Evolutionary conservation across 805 yeast species (phyloP).

Genomic region (Candida argentea): DNA sequence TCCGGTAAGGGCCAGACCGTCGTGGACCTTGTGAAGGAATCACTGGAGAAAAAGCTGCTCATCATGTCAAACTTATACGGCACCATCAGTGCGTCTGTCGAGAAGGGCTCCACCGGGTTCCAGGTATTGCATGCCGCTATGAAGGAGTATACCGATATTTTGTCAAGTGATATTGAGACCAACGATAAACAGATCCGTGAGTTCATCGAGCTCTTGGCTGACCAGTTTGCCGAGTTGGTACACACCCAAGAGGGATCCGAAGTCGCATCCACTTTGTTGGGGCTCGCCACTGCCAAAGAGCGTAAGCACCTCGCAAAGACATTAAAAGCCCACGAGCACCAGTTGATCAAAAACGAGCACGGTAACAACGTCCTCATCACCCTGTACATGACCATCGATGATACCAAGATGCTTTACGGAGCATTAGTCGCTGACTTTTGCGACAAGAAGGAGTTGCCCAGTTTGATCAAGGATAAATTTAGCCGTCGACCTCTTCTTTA

Average conservation of each 20-base stretch:
- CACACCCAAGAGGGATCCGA: conserved; percentile 93
- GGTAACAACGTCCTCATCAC: conserved; percentile 78
- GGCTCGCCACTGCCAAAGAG: conserved; percentile 85
- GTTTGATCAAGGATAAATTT: conserved; percentile 56
- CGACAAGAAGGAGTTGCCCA: conserved; percentile 38
- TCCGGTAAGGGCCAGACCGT: conserved; percentile 54
- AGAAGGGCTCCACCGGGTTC: conserved; percentile 93
- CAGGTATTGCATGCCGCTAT: conserved; percentile 93
- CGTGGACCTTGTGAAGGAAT: conserved; percentile 53
- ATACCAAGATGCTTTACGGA: conserved; percentile 74
- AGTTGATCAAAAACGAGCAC: conserved; percentile 71
- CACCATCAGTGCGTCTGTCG: conserved; percentile 83
- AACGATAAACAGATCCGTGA: conserved; percentile 58
- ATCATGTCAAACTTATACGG: conserved; percentile 68
- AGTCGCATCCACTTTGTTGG: conserved; percentile 74
- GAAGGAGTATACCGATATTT: conserved; percentile 74
- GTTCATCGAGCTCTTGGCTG: conserved; percentile 71
- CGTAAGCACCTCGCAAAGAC: conserved; percentile 68
- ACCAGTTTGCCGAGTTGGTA: conserved; percentile 88
- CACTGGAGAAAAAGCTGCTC: conserved; percentile 68
- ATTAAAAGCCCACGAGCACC: conserved; percentile 66
- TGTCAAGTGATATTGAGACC: conserved; percentile 39
- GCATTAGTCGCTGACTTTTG: conserved; percentile 53
- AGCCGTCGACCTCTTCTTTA: conserved; percentile 87
- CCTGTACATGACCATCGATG: conserved; percentile 81